Conservation (phyloP, 2,329 filamentous ascomycete genomes). For the Aspergillus japonicus region DNA sequence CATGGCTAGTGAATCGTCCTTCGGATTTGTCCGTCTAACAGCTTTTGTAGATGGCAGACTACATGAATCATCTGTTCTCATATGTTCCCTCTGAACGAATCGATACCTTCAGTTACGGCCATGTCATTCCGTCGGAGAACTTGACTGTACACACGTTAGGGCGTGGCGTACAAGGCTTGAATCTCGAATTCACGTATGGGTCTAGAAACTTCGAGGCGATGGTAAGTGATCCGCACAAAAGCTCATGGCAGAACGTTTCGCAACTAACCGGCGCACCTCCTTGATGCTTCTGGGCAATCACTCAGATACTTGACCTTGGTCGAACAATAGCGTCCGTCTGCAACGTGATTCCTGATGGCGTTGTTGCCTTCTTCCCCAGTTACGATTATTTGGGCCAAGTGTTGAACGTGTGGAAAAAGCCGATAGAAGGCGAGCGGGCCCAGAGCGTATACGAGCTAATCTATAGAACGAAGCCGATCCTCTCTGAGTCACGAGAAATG, state of each 20-base stretch:
- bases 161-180: conserved; percentile 46
- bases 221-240: conserved; percentile 35
- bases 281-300: neutral
- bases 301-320: conserved; percentile 68
- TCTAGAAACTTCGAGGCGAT: conserved; percentile 67
- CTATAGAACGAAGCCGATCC: conserved; percentile 46
- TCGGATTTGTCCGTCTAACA: conserved; percentile 12
- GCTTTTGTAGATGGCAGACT: conserved; percentile 69
- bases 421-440: conserved; percentile 26
- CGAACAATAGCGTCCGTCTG: conserved; percentile 70
- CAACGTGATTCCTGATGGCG: conserved; percentile 75
- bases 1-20: conserved; percentile 9
- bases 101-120: conserved; percentile 83
- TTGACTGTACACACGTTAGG: conserved; percentile 74
- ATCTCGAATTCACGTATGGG: conserved; percentile 87
- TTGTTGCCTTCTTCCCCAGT: conserved; percentile 94
- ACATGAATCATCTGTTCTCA: conserved; percentile 80
- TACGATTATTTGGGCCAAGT: conserved; percentile 86
- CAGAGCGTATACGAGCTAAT: conserved; percentile 33
- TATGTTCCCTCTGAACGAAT: conserved; percentile 64
- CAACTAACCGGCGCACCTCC: conserved; percentile 4
- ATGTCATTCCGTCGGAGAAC: conserved; percentile 83
- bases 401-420: conserved; percentile 59
- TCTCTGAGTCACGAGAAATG: conserved; percentile 52
- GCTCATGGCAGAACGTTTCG: neutral